Base-by-base conservation (phyloP, 2,329 filamentous ascomycete species). In the Penicillium sp. region DNA sequence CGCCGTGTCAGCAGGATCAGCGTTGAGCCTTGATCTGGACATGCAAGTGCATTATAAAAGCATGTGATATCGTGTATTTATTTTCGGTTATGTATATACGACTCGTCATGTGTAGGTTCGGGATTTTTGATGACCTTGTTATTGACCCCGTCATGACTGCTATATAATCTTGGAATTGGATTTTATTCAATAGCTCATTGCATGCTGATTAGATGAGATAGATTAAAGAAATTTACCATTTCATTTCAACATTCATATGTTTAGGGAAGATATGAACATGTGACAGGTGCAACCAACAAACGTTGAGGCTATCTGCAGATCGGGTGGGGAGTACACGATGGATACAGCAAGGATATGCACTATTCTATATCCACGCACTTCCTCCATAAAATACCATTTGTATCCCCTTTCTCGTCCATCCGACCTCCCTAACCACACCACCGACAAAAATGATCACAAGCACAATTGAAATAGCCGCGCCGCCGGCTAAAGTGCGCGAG, bases 401-500 rank as follows among this genome's bases (percentile, higher is more conserved):
- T 41, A 14, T 50, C 51, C 30, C 55, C 48, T 45, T 42, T 49
- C 45, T 30, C 48, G 22, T 14, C 19, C 19, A 19, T 47, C 19
- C 28, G 12, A 42, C n/a, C 22, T 26, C 40, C 30, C 17, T 38
- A 44, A 16, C 17, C 50, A 51, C 14, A 30, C 26, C 28, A 45
- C 25, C 26, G 9, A 35, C 50, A 58, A 33, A 31, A 22, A 65
- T 67, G 67, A 61, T 65, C 37, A 60, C 65, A 50, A 65, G 60
- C 48, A 55, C 58, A 5, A 65, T 67, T 7, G 62, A 68, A 33
- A 67, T 66, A 19, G 61, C 58, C 17, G 65, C 62, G 4, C 56
- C 64, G 5, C 65, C 65, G 14, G 44, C 63, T 3, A 67, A 62
- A 49, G 66, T 67, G 57, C 66, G 65, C n/a, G 64, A 67, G 33